Evolutionary conservation across 2,329 filamentous ascomycete genomes (phyloP).

Genomic region (Endocalyx cinctus): DNA sequence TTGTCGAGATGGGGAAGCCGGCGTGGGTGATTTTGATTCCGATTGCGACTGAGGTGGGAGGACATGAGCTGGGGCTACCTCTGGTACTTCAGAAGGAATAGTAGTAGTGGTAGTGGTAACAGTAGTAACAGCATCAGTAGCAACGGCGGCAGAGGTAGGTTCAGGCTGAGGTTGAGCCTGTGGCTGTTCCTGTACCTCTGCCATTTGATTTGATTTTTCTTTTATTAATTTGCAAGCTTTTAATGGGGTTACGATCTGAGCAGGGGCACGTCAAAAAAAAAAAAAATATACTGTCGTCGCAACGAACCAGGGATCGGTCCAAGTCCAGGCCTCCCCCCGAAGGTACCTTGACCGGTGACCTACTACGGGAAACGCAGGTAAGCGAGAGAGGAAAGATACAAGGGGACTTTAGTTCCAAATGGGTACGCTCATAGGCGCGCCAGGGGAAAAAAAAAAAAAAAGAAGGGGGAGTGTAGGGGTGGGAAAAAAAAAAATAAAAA

Average conservation of each 20-base stretch:
- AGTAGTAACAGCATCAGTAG: too few species aligned
- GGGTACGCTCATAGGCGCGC: too few species aligned
- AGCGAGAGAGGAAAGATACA: too few species aligned
- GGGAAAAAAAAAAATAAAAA: too few species aligned
- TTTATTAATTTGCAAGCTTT: slow-evolving; percentile 32
- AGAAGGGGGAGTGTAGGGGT: too few species aligned
- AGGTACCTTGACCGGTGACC: slow-evolving; percentile 18
- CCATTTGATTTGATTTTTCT: slow-evolving; percentile 33
- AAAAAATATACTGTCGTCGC: too few species aligned
- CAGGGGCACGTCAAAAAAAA: slow-evolving; percentile 29
- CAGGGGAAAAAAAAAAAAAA: not conserved
- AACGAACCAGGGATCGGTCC: slow-evolving; percentile 26
- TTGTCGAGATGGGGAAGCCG: slow-evolving; percentile 20
- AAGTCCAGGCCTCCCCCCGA: too few species aligned
- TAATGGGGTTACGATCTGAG: slow-evolving; percentile 27
- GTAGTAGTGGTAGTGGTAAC: too few species aligned
- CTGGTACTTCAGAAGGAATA: too few species aligned
- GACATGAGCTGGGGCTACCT: slow-evolving; percentile 26
- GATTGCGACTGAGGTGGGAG: slow-evolving; percentile 19
- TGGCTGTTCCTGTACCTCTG: slow-evolving; percentile 31
- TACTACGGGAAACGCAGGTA: slow-evolving; percentile 16
- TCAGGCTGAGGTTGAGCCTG: slow-evolving; percentile 29
- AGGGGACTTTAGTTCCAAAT: too few species aligned
- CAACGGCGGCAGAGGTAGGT: slow-evolving; percentile 25
- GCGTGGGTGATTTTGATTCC: slow-evolving; percentile 20